Base-by-base conservation (phyloP, 352 stramenopile species). In the Globisporangium viniferum region DNA sequence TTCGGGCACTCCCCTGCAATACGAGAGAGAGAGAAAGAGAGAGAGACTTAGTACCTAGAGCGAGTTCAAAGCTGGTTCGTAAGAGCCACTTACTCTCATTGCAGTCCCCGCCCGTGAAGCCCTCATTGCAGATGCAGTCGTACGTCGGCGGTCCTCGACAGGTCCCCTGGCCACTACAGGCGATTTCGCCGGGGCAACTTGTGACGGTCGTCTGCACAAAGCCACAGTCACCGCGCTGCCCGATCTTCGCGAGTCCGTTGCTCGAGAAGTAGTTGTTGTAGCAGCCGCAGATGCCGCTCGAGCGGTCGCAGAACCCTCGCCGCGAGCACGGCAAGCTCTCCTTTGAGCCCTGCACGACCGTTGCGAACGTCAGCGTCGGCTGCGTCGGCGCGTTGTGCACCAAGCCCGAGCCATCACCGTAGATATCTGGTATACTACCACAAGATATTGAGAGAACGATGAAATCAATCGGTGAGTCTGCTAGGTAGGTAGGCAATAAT, bases 151-250 rank as follows among this genome's bases (percentile, higher is more conserved):
- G 82, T 3, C 84, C 86, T 33, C 79, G 81, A 62, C 86, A 94
- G 15, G 82, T 90, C 49, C 86, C 86, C 65, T 87, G 77, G 5
- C 86, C 86, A 57, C 84, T 94, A 57, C 86, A 94, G 2, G 86
- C 82, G 58, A 92, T 88, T 57, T 89, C 79, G 27, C 81, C 85
- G 0, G 86, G 86, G 72, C 86, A 93, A 27, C 72, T 75, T 36
- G 82, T 91, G 59, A 94, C 79, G 0, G 80, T 80, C 12, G 67
- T 68, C 7, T 69, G 74, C 68, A 92, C 83, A 68, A 85, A 94
- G 5, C 95, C 96, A 68, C 96, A 98, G 80, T 99, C 95, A 18
- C 94, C 95, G 20, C 93, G 81, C 68, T 84, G 82, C 3, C 94
- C 93, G 44, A 92, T 89, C 24, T 74, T 82, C 31, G 83, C 93